These are phyloP conservation scores for Pulveroboletus sp. DNA, from an alignment of 768 basidiomycete genomes.

Conservation along the genomic window DNA sequence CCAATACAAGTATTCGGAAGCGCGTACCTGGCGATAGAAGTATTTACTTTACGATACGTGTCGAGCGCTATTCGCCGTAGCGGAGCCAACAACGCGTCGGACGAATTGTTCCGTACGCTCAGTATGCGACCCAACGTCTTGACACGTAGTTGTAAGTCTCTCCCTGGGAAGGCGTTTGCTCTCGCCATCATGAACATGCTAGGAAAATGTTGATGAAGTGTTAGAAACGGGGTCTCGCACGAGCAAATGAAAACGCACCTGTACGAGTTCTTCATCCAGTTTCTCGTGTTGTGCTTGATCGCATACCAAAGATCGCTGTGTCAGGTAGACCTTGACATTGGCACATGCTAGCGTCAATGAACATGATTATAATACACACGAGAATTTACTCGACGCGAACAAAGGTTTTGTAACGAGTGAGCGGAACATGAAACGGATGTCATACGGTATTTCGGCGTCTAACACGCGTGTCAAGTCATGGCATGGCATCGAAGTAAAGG, in stretches of 20 bases:
- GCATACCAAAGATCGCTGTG: slow-evolving; percentile 29
- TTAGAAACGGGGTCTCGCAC: not conserved
- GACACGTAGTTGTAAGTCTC: slow-evolving; percentile 20
- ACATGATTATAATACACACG: slow-evolving; percentile 15
- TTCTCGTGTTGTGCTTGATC: slow-evolving; percentile 29
- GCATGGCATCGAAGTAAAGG: not conserved
- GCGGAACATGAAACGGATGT: slow-evolving; percentile 21
- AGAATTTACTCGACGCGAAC: slow-evolving; percentile 19
- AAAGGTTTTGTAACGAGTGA: slow-evolving; percentile 12
- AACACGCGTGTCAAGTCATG: not conserved
- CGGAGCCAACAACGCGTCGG: slow-evolving; percentile 35
- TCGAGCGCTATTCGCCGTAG: slow-evolving; percentile 36
- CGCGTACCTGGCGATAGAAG: slow-evolving; percentile 38
- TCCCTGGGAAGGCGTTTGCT: slow-evolving; percentile 35
- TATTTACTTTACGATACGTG: slow-evolving; percentile 36
- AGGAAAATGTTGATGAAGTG: not conserved
- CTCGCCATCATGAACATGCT: slow-evolving; percentile 39
- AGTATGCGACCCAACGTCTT: slow-evolving; percentile 26
- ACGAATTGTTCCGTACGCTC: slow-evolving; percentile 21
- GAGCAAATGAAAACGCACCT: slow-evolving; percentile 19
- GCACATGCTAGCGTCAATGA: not conserved
- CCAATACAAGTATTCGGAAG: not conserved
- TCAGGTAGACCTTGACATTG: not conserved
- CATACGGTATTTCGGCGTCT: slow-evolving; percentile 34
- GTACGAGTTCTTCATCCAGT: slow-evolving; percentile 36